These are phyloP conservation scores for Leishmania lainsoni DNA, from an alignment of 208 protist species.

Conservation along the genomic window DNA sequence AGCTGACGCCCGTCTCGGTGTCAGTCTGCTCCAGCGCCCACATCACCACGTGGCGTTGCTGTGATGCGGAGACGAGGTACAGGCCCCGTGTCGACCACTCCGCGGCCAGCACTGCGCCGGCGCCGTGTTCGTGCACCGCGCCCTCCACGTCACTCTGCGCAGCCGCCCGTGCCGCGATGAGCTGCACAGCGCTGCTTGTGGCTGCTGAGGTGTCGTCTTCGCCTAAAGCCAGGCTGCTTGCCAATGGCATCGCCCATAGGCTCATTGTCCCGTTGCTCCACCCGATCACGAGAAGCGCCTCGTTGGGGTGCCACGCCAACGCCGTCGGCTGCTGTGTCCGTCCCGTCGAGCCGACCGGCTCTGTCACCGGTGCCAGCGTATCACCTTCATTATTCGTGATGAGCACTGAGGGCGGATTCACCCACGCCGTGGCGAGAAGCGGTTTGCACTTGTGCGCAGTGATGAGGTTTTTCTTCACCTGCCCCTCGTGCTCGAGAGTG, in stretches of 20 bases:
- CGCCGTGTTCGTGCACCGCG: constrained; percentile 61
- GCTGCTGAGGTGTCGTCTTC: constrained; percentile 20
- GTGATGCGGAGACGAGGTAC: constrained; percentile 67
- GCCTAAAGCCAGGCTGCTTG: constrained; percentile 35
- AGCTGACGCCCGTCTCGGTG: constrained; percentile 31
- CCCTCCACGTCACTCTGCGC: constrained; percentile 55
- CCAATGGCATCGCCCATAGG: constrained; percentile 58
- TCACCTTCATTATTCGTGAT: constrained; percentile 86
- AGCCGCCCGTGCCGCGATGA: constrained; percentile 43
- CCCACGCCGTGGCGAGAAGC: constrained; percentile 73
- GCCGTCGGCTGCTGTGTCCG: constrained; percentile 38
- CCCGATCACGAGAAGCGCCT: constrained; percentile 74
- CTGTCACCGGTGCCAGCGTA: constrained; percentile 49
- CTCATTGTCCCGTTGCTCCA: constrained; percentile 83
- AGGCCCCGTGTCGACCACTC: constrained; percentile 64
- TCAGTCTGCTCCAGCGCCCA: constrained; percentile 70
- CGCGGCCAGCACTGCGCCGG: constrained; percentile 43
- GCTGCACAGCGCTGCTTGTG: constrained; percentile 31
- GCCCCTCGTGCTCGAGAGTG: constrained; percentile 58
- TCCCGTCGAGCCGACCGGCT: constrained; percentile 30
- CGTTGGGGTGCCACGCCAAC: constrained; percentile 88
- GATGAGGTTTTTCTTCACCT: constrained; percentile 59
- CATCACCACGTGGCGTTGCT: constrained; percentile 55
- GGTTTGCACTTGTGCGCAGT: constrained; percentile 56
- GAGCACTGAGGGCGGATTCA: constrained; percentile 61